phyloP scores from a whole-genome alignment of 2,329 filamentous ascomycete genomes.

The Westerdykella sp. region DNA sequence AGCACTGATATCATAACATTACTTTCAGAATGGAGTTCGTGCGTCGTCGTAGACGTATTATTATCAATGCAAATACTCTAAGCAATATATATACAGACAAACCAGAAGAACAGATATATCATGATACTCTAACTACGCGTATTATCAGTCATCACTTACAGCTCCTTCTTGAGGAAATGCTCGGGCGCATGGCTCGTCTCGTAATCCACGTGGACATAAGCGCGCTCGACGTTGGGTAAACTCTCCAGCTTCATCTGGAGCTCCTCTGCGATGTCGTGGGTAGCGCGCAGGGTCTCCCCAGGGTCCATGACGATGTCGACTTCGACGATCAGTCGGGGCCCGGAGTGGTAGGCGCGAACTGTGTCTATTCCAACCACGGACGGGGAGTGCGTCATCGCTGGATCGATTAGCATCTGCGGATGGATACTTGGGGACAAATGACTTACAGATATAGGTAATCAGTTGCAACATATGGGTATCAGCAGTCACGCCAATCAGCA shows the following conservation, averaged over 20 bases:
- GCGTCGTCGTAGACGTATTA: no score
- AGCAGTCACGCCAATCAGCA: conserved; percentile 84
- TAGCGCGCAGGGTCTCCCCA: conserved; percentile 62
- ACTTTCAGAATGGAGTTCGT: no score
- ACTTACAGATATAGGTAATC: conserved; percentile 82
- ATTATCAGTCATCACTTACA: conserved; percentile 32
- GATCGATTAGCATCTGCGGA: neutral
- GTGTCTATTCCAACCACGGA: conserved; percentile 82
- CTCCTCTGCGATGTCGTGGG: conserved; percentile 90
- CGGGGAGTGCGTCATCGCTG: conserved; percentile 77
- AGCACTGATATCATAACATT: no score
- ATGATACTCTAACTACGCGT: no score
- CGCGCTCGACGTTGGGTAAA: conserved; percentile 83
- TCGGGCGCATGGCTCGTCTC: conserved; percentile 94
- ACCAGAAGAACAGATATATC: no score
- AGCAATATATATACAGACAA: no score
- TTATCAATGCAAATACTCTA: no score
- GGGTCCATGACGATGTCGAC: conserved; percentile 94
- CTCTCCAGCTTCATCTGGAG: conserved; percentile 92
- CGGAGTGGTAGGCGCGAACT: conserved; percentile 87
- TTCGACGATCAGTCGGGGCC: conserved; percentile 83
- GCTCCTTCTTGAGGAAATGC: conserved; percentile 62
- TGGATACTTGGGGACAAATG: neutral
- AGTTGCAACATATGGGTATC: conserved; percentile 82
- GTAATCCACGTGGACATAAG: conserved; percentile 96